Conservation (phyloP, 2,329 filamentous ascomycete genomes). For the Microdochium paspali region DNA sequence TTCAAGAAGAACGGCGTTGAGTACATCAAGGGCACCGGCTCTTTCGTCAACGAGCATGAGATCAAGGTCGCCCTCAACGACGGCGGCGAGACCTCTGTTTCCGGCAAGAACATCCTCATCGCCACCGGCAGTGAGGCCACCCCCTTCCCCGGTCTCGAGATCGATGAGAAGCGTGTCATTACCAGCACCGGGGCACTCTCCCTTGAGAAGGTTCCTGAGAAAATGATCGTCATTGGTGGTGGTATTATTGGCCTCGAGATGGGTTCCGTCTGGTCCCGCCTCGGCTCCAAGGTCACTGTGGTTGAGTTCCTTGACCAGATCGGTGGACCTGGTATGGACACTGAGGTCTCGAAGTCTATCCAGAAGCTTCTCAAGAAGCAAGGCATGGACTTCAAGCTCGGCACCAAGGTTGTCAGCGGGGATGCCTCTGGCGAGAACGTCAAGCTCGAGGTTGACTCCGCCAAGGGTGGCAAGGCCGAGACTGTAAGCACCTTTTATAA, state of each 20-base stretch:
- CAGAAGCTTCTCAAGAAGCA: constrained; percentile 95
- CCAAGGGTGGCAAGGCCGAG: constrained; percentile 94
- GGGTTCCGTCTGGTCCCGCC: constrained; percentile 92
- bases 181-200: constrained; percentile 93
- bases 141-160: constrained; percentile 88
- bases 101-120: constrained; percentile 96
- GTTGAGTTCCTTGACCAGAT: constrained; percentile 96
- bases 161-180: constrained; percentile 96
- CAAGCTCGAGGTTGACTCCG: constrained; percentile 77
- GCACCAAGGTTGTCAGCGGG: constrained; percentile 87
- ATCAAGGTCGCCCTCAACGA: constrained; percentile 85
- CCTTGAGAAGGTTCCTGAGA: constrained; percentile 84
- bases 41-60: constrained; percentile 83
- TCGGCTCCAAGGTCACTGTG: constrained; percentile 91
- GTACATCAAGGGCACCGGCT: constrained; percentile 88
- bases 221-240: constrained; percentile 93
- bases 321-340: constrained; percentile 94
- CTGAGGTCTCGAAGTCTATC: constrained; percentile 79
- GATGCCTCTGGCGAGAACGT: constrained; percentile 71
- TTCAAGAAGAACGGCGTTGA: constrained; percentile 99
- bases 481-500: constrained; percentile 63
- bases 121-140: constrained; percentile 93
- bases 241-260: constrained; percentile 99
- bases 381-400: constrained; percentile 95
- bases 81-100: constrained; percentile 78